Base-by-base conservation (phyloP, 257 asterid genomes). In the Nicotiana attenuata region DNA sequence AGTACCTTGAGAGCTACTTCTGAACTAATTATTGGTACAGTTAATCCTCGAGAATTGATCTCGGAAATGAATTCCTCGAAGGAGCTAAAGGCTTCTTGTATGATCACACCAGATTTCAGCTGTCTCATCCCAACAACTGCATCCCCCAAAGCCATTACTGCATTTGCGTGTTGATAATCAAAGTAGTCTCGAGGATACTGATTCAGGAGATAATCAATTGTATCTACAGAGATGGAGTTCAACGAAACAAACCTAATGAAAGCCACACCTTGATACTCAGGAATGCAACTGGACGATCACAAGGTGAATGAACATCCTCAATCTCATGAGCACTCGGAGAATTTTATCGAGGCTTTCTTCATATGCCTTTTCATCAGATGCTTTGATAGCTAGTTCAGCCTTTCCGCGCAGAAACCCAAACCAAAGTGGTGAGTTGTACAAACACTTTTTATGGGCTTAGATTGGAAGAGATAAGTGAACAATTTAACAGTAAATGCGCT, bases 141-240 rank as follows among this genome's bases (percentile, higher is more conserved):
- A 82, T 91, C 99, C 59, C 94, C 97, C 80, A 89, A 82, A 82
- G 94, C 86, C 84, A 89, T 94, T 84, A 91, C 41, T 78, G 97
- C 92, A 91, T 91, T 94, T 67, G 93, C 92, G 81, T 92, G 96
- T 83, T 94, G 98, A 88, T 97, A 92, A 86, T 96, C 97, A 69
- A 96, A 96, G 89, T 96, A 96, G 88, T 96, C 99, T 76, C 97
- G 91, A 9, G 98, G 98, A 90, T 92, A 98, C 99, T 96, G 92
- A 85, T 81, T 82, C 83, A 80, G 63, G 77, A 86, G 71, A 88
- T 55, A 82, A 84, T 47, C 67, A 16, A 26, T 47, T 50, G 79
- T 16, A 47, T 50, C 3, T 41, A 41, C 0, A 41, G 7, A 24
- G 78, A 33, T 13, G 29, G 79, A 47, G 38, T 56, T 22, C 38